phyloP scores from a whole-genome alignment of 345 rosid genomes.

The Acer saccharum region DNA sequence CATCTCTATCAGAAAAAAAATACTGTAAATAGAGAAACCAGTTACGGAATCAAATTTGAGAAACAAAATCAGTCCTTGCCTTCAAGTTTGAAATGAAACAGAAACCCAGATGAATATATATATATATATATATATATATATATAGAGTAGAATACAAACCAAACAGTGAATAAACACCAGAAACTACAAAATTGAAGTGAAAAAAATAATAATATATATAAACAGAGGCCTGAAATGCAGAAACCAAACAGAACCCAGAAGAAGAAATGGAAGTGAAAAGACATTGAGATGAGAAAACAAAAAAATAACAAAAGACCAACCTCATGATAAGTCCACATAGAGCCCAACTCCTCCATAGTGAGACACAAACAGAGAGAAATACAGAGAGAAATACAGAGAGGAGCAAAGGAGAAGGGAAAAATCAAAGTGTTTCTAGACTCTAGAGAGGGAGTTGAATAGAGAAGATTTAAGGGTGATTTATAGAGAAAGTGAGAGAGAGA shows the following conservation, averaged over 20 bases:
- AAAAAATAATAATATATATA: too few species aligned
- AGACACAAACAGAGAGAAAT: neutral
- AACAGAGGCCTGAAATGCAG: neutral
- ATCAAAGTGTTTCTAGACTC: neutral
- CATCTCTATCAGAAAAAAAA: neutral
- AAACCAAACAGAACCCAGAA: conserved; percentile 14
- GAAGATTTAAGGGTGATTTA: conserved; percentile 34
- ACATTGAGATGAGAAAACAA: neutral
- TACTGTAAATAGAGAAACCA: neutral
- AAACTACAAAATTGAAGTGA: conserved; percentile 7
- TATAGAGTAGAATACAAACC: too few species aligned
- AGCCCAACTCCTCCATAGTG: conserved; percentile 76
- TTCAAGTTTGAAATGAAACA: neutral
- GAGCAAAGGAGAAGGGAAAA: neutral
- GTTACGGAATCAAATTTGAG: neutral
- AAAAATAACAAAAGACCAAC: conserved; percentile 39
- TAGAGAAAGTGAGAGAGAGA: conserved; percentile 28
- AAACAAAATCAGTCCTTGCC: too few species aligned
- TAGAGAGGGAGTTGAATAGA: conserved; percentile 26
- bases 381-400: neutral
- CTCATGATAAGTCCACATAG: conserved; percentile 74
- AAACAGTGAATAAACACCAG: conserved; percentile 14
- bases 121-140: neutral
- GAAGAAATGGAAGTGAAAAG: conserved; percentile 12
- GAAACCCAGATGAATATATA: conserved; percentile 4